These are phyloP conservation scores for Trifolium dubium DNA, from an alignment of 306 rosid genomes.

Conservation along the genomic window DNA sequence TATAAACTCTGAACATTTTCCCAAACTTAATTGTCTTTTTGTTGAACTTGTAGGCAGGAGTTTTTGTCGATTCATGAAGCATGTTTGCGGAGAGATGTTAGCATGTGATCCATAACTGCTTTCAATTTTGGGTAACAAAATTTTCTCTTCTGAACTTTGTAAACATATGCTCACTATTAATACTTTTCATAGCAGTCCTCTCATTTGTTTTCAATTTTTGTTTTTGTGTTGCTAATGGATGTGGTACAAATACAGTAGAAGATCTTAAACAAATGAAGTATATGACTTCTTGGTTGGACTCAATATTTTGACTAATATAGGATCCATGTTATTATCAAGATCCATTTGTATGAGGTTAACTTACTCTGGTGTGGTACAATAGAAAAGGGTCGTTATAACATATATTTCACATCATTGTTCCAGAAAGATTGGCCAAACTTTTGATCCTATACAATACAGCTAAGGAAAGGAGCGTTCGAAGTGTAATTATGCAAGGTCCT, in stretches of 20 bases:
- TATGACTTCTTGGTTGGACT: slow-evolving; percentile 20
- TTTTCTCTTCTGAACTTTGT: slow-evolving; percentile 5
- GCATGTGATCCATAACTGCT: slow-evolving; percentile 28
- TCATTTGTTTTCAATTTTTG: background rate
- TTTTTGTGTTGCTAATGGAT: slow-evolving; percentile 30
- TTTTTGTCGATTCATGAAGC: slow-evolving; percentile 54
- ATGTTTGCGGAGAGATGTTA: slow-evolving; percentile 13
- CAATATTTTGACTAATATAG: background rate
- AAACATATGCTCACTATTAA: background rate
- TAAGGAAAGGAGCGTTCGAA: slow-evolving; percentile 19
- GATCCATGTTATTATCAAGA: slow-evolving; percentile 24
- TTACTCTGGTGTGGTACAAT: slow-evolving; percentile 16
- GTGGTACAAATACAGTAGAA: slow-evolving; percentile 27
- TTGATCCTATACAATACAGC: slow-evolving; percentile 16
- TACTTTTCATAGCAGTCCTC: no score
- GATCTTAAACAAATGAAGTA: slow-evolving; percentile 1
- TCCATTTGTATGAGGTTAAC: slow-evolving; percentile 22
- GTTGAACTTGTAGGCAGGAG: slow-evolving; percentile 60
- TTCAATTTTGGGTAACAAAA: slow-evolving; percentile 25
- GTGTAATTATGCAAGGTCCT: slow-evolving; percentile 31
- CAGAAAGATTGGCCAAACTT: slow-evolving; percentile 31
- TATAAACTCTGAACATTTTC: slow-evolving; percentile 5
- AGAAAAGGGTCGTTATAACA: background rate
- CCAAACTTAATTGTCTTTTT: slow-evolving; percentile 24
- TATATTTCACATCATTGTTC: background rate